Base-by-base conservation (phyloP, 495 filamentous ascomycete species). In the Immersiella caudata region DNA sequence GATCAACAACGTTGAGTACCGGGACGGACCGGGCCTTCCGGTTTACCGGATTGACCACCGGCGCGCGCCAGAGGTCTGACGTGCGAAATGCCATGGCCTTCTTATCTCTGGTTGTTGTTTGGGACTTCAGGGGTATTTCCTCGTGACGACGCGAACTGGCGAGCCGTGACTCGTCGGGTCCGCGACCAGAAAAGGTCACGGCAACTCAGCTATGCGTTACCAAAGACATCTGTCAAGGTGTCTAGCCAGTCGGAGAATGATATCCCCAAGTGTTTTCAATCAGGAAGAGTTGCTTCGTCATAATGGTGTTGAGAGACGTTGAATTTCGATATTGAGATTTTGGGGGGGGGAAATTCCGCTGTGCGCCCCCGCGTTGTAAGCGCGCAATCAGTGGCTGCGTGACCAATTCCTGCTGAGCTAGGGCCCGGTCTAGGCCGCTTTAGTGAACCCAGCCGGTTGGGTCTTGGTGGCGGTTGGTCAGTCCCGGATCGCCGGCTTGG, bases 21-120 rank as follows among this genome's bases (percentile, higher is more conserved):
- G 94, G 94, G 57, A 97, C 88, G 0, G 90, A 90, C 46, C 84
- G 86, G 40, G 94, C 94, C 75, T 96, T 96, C 16, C 83, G 83
- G 75, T 90, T 96, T 75, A 88, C 80, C 0, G 92, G 92, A 73
- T 96, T 94, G 76, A 92, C 76, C 63, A 80, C 79, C 21, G 89
- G 88, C 22, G 83, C 79, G 60, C 72, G 75, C 84, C 86, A 92
- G 59, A 91, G 80, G 46, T 79, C 74, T 0, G 83, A 75, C 29
- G 80, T 49, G 59, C 79, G 78, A 73, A 86, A 75, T n/a, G 73
- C 75, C 82, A 84, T 84, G 16, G 18, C 67, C 35, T 4, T 6
- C 26, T 4, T 1, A 25, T 33, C 22, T 7, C 9, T 4, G 7
- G 24, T 33, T 16, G 26, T 14, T n/a, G 26, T 33, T 27, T 20